Conservation (phyloP, 2,329 filamentous ascomycete genomes). For the Colletotrichum zoysiae region DNA sequence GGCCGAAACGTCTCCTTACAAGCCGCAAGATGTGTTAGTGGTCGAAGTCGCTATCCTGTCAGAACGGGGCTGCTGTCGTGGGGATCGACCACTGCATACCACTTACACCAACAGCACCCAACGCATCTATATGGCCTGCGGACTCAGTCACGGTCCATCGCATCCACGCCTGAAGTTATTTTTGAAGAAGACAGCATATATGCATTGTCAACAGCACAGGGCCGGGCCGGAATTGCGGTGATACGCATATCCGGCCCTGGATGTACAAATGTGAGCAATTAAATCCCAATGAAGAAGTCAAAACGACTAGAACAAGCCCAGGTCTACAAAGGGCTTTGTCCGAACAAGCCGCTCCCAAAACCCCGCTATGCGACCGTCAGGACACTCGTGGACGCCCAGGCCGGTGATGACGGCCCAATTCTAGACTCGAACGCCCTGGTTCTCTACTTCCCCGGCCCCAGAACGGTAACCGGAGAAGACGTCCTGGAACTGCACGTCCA, state of each 20-base stretch:
- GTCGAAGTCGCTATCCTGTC: background rate
- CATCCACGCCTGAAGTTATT: background rate
- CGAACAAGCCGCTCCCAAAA: conserved; percentile 57
- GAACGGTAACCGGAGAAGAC: conserved; percentile 92
- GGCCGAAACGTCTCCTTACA: conserved; percentile 13
- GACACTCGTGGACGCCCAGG: conserved; percentile 72
- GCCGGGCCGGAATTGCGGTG: conserved; percentile 90
- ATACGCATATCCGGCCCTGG: conserved; percentile 87
- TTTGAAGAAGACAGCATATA: conserved; percentile 79
- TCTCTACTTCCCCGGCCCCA: conserved; percentile 84
- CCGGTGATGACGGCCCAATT: conserved; percentile 61
- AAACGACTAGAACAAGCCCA: conserved; percentile 44
- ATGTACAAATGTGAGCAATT: conserved; percentile 70
- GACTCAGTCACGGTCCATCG: conserved; percentile 6
- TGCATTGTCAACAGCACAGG: conserved; percentile 87
- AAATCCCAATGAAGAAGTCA: background rate
- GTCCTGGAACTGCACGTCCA: conserved; percentile 95
- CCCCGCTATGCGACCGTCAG: conserved; percentile 77
- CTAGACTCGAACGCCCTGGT: conserved; percentile 84
- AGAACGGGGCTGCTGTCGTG: conserved; percentile 12
- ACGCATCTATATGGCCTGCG: background rate
- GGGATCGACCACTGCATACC: background rate
- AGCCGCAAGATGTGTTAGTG: conserved; percentile 34
- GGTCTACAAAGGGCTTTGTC: conserved; percentile 67
- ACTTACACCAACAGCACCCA: background rate